These are phyloP conservation scores for Porogramme epimiltina DNA, from an alignment of 1,284 basidiomycete genomes.

Conservation along the genomic window DNA sequence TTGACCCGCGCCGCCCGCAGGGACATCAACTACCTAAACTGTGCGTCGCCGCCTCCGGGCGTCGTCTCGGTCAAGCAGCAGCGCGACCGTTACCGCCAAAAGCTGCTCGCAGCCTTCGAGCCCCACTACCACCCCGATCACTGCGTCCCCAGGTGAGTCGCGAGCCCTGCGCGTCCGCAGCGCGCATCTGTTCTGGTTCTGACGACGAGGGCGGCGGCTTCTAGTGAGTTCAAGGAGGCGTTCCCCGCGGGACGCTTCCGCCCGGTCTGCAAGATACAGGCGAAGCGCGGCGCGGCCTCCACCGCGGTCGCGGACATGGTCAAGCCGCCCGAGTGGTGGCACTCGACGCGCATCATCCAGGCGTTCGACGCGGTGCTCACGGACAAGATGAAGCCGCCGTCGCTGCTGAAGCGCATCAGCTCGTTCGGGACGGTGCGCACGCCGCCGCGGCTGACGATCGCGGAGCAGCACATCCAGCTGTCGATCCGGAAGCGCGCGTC, in stretches of 20 bases:
- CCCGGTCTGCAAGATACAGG: slow-evolving; percentile 82
- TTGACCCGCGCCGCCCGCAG: slow-evolving; percentile 35
- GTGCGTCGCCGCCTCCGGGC: slow-evolving; percentile 77
- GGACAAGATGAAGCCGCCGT: slow-evolving; percentile 90
- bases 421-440: slow-evolving; percentile 72
- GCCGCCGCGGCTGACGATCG: slow-evolving; percentile 72
- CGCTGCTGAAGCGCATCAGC: slow-evolving; percentile 84
- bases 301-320: slow-evolving; percentile 83
- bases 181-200: not conserved
- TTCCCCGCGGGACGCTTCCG: slow-evolving; percentile 90
- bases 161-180: too few relatives aligned
- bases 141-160: slow-evolving; percentile 67
- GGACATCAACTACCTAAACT: slow-evolving; percentile 90
- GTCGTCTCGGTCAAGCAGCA: slow-evolving; percentile 82
- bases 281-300: slow-evolving; percentile 78
- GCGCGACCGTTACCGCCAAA: slow-evolving; percentile 83
- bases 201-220: slow-evolving; percentile 1
- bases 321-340: slow-evolving; percentile 91
- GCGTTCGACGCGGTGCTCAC: slow-evolving; percentile 88
- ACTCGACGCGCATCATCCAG: slow-evolving; percentile 84
- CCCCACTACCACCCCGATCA: slow-evolving; percentile 84
- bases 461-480: slow-evolving; percentile 82
- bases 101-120: slow-evolving; percentile 79
- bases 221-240: slow-evolving; percentile 91
- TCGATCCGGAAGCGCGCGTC: slow-evolving; percentile 89